Base-by-base conservation (phyloP, 768 basidiomycete genomes). In the Russula foetens region DNA sequence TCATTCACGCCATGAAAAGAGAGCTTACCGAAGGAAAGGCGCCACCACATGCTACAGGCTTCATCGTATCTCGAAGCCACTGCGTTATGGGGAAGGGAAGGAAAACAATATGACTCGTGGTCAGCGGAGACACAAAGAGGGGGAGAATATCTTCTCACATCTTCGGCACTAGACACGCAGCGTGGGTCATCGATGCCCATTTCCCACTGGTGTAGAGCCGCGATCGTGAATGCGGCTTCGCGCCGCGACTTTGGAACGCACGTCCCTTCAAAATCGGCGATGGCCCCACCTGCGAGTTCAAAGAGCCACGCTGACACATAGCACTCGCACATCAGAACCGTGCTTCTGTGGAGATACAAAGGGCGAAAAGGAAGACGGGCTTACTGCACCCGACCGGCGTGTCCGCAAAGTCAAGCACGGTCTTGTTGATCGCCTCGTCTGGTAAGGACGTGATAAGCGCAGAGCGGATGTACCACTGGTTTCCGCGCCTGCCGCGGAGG, bases 131-230 rank as follows among this genome's bases (percentile, higher is more conserved):
- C 24, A 24, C 12, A 31, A 19, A 11, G 44, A 17, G 52, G 11
- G 44, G 35, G 46, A 55, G 33, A 66, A 44, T n/a, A 17, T 46
- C 79, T 66, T 58, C 79, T 66, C 57, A 87, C 88, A 73, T 88
- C 86, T 72, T 94, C 90, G 17, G 92, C 92, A 44, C 90, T 86
- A 53, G 78, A 78, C 47, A 92, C 78, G 64, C 92, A 96, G n/a
- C 83, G 77, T 46, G 85, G 82, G 68, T 96, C 92, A 63, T 88
- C 82, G 45, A 88, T 74, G 31, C 85, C 81, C 75, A 93, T 86
- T 62, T 90, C 88, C 93, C 93, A 96, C 69, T 96, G 93, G 71
- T 95, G 93, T 26, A 95, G 76, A 19, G 93, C 92, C 3, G 90
- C 88, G 56, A 96, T 84, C 2, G 89, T 93, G 73, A 92, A 96